Percentiles rank a stretch among this genome's conserved stretches.
These are phyloP conservation scores for Neopestalotiopsis sp. DNA, from an alignment of 2,329 filamentous ascomycete species.

Conservation along the genomic window DNA sequence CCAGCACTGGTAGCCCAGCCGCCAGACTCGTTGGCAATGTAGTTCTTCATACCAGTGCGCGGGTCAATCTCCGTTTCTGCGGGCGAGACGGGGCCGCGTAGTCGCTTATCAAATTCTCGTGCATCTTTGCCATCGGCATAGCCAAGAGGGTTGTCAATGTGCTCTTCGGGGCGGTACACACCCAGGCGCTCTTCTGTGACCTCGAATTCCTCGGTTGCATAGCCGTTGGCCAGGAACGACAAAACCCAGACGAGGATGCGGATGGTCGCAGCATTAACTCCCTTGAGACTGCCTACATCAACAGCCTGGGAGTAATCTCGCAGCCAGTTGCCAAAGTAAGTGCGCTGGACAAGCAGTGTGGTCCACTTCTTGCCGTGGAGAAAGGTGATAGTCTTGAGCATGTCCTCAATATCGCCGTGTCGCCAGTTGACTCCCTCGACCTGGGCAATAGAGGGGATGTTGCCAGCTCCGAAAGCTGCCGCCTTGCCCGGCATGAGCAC, in stretches of 20 bases:
- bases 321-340: constrained; percentile 88
- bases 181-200: constrained; percentile 81
- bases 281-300: constrained; percentile 80
- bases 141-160: constrained; percentile 79
- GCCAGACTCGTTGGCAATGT: constrained; percentile 90
- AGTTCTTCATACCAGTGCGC: constrained; percentile 97
- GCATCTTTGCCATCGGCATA: constrained; percentile 90
- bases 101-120: constrained; percentile 77
- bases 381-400: constrained; percentile 78
- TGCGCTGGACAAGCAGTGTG: constrained; percentile 75
- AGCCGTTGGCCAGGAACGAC: constrained; percentile 81
- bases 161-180: constrained; percentile 78
- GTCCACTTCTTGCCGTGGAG: constrained; percentile 86
- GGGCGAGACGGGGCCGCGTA: constrained; percentile 78
- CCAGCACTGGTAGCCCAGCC: constrained; percentile 89
- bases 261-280: constrained; percentile 78
- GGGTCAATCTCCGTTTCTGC: constrained; percentile 75
- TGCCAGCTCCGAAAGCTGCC: constrained; percentile 71
- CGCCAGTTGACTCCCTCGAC: constrained; percentile 74
- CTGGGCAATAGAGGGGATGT: constrained; percentile 68
- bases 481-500: constrained; percentile 61
- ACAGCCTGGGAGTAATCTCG: constrained; percentile 85
- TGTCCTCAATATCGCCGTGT: constrained; percentile 81
- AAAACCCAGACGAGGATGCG: constrained; percentile 82
- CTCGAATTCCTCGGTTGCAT: constrained; percentile 85